Percentiles rank a stretch among this genome's conserved stretches.
phyloP scores from a whole-genome alignment of 2,329 filamentous ascomycete genomes.

The Claviceps spartinae region DNA sequence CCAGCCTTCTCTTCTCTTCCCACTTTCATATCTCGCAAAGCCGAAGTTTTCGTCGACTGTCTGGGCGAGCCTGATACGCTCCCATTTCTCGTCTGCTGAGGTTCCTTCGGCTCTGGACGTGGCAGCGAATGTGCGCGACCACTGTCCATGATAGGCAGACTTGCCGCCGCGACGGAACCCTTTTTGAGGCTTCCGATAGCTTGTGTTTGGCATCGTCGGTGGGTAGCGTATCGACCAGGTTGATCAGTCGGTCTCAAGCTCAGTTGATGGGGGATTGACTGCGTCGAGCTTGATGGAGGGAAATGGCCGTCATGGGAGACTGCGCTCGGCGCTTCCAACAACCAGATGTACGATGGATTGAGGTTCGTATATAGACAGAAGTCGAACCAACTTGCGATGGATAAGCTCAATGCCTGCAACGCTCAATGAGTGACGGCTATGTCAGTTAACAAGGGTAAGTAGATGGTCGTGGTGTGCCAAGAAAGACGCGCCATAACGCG shows the following conservation, averaged over 20 bases:
- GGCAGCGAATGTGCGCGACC: conserved; percentile 65
- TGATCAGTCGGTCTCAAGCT: conserved; percentile 3
- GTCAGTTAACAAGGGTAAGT: neutral
- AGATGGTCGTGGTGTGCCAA: conserved; percentile 3
- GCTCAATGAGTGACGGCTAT: neutral
- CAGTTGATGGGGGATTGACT: conserved; percentile 7
- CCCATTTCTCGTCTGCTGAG: conserved; percentile 83
- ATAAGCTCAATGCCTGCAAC: neutral
- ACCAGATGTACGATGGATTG: neutral
- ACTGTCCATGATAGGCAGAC: conserved; percentile 54
- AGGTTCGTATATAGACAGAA: neutral
- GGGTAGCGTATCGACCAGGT: neutral
- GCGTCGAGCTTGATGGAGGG: conserved; percentile 9
- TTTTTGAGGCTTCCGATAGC: conserved; percentile 46
- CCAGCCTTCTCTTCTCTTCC: conserved; percentile 74
- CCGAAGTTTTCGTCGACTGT: conserved; percentile 92
- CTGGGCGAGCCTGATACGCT: conserved; percentile 70
- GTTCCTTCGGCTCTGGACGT: conserved; percentile 71
- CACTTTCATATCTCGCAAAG: conserved; percentile 82
- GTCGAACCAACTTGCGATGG: neutral
- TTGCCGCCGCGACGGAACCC: conserved; percentile 58
- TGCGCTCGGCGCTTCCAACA: neutral
- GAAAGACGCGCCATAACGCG: conserved; percentile 22
- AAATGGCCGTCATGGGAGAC: conserved; percentile 9
- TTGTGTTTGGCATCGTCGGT: conserved; percentile 42